These are phyloP conservation scores for Cordyceps sp. DNA, from an alignment of 2,329 filamentous ascomycete genomes.

Conservation along the genomic window DNA sequence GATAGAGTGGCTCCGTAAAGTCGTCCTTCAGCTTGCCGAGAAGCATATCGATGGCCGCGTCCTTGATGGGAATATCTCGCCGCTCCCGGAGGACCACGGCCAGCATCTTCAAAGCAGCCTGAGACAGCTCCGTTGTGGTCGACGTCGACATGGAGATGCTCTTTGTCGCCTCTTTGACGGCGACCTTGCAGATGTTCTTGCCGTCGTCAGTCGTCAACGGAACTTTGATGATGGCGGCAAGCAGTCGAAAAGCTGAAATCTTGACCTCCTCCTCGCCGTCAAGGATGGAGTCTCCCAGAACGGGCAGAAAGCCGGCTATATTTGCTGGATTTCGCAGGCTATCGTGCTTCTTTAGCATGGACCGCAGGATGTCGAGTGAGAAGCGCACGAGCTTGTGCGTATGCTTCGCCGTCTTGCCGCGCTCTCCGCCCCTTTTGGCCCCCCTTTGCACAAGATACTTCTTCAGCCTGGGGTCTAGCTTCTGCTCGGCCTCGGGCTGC, in stretches of 20 bases:
- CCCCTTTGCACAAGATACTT: conserved; percentile 71
- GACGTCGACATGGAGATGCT: conserved; percentile 61
- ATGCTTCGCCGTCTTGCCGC: conserved; percentile 59
- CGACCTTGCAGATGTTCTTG: conserved; percentile 50
- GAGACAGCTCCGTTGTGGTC: conserved; percentile 69
- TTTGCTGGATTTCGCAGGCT: conserved; percentile 65
- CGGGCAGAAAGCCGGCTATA: conserved; percentile 69
- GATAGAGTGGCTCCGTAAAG: conserved; percentile 79
- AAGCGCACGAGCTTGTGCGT: conserved; percentile 81
- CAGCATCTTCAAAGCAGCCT: conserved; percentile 77
- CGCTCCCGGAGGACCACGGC: conserved; percentile 73
- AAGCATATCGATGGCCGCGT: conserved; percentile 67
- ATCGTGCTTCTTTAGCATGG: conserved; percentile 74
- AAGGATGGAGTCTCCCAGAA: conserved; percentile 75
- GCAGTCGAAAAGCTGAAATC: conserved; percentile 69
- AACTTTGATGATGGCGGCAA: conserved; percentile 72
- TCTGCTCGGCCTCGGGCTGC: conserved; percentile 31
- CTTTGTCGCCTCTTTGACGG: conserved; percentile 71
- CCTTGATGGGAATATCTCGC: conserved; percentile 57
- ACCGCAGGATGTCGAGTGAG: conserved; percentile 70
- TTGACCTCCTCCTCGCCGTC: conserved; percentile 85
- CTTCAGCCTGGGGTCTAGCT: conserved; percentile 44
- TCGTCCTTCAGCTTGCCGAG: conserved; percentile 72
- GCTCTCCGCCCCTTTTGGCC: conserved; percentile 55
- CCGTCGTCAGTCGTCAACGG: conserved; percentile 59